Evolutionary conservation across 2,329 filamentous ascomycete genomes (phyloP).

Genomic region (Ophiostoma himal-ulmi): DNA sequence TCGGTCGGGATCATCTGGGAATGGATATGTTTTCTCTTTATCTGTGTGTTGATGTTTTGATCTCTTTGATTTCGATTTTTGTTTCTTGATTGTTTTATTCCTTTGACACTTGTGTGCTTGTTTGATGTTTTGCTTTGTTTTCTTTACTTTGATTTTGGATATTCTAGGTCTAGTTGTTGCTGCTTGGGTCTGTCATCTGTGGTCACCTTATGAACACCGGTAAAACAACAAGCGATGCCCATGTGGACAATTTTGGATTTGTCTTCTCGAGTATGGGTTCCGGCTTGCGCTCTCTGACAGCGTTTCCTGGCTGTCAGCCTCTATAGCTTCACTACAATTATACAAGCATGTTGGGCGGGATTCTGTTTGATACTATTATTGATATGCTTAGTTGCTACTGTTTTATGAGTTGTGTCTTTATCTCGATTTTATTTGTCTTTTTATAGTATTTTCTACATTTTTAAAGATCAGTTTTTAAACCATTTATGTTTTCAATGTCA

Average conservation of each 20-base stretch:
- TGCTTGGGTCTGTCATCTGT: neutral
- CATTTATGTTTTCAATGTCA: too few relatives aligned
- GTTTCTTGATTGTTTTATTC: neutral
- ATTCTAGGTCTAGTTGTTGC: neutral
- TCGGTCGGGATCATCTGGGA: slow-evolving; percentile 1
- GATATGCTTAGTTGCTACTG: neutral
- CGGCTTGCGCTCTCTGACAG: neutral
- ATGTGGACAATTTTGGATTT: neutral
- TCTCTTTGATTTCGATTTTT: neutral
- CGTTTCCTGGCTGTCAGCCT: neutral
- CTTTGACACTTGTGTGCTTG: neutral
- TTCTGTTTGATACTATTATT: neutral
- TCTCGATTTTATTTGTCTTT: neutral
- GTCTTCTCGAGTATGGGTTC: neutral
- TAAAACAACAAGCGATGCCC: neutral
- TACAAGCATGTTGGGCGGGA: slow-evolving; percentile 1
- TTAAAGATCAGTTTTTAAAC: neutral
- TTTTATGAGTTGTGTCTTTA: neutral
- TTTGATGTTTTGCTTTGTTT: neutral
- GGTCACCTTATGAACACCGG: neutral
- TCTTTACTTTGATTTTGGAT: neutral
- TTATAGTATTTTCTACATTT: neutral
- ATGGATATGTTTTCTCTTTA: neutral
- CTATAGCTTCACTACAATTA: slow-evolving; percentile 3
- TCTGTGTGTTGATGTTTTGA: neutral